A percentile compares a stretch with the other conserved stretches of the same genome.
Conservation (phyloP, 257 asterid species). For the Capsicum pubescens region DNA sequence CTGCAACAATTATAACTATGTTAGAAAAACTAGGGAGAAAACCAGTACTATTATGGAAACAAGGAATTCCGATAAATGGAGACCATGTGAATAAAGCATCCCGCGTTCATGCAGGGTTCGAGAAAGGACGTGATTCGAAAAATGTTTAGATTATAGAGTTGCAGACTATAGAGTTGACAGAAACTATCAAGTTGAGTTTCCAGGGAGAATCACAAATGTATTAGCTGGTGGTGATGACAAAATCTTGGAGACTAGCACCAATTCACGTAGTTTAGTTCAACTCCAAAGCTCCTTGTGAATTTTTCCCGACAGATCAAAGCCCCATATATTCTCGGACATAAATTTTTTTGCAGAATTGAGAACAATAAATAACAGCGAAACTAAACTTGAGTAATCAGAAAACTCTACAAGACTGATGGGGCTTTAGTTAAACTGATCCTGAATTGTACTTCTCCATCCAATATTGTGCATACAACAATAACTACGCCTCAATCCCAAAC, state of each 20-base stretch:
- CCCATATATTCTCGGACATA: not conserved
- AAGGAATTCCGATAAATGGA: not conserved
- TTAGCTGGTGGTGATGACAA: not conserved
- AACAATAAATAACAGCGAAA: no score
- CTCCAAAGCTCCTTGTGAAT: no score
- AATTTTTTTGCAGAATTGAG: no score
- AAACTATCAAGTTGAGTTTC: not conserved
- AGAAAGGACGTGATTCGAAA: no score
- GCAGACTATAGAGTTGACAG: not conserved
- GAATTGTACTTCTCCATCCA: no score
- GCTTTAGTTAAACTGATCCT: no score
- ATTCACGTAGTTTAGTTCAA: no score
- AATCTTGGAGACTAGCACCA: not conserved
- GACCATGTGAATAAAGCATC: not conserved
- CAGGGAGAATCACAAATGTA: not conserved
- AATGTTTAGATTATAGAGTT: constrained; percentile 13
- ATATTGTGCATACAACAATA: no score
- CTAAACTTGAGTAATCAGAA: no score
- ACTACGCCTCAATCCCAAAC: no score
- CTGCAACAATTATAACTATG: constrained; percentile 32
- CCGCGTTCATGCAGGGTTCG: not conserved
- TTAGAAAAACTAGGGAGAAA: constrained; percentile 35
- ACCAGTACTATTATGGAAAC: constrained; percentile 38
- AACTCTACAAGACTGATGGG: no score
- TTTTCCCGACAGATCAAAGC: no score